phyloP scores from a whole-genome alignment of 495 filamentous ascomycete species.

The Aspergillus biplanus region DNA sequence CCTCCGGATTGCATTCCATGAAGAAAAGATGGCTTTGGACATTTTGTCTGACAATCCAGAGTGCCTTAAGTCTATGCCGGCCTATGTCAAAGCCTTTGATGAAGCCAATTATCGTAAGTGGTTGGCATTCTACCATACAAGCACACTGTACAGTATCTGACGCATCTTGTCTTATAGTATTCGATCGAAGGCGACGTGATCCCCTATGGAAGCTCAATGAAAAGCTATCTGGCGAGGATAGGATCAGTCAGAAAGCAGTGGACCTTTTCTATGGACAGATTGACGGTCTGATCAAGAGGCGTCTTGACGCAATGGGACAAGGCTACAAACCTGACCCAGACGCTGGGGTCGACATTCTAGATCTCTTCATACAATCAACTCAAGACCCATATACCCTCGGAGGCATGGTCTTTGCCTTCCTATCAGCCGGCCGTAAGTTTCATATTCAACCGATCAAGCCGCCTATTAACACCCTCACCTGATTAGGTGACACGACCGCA shows the following conservation, averaged over 20 bases:
- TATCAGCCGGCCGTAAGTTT: neutral
- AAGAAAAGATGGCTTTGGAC: neutral
- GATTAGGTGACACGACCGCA: neutral
- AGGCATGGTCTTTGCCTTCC: neutral
- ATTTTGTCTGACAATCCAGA: neutral
- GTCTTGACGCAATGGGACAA: neutral
- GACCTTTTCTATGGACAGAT: neutral
- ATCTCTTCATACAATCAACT: neutral
- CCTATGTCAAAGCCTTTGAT: neutral
- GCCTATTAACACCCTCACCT: neutral
- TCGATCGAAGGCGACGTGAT: neutral
- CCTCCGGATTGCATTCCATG: neutral
- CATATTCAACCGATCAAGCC: neutral
- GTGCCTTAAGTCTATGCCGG: neutral
- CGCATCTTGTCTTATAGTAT: neutral
- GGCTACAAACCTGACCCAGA: neutral
- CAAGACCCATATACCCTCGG: neutral
- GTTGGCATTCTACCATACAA: neutral
- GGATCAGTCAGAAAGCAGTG: neutral
- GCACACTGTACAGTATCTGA: neutral
- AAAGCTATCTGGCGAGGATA: neutral
- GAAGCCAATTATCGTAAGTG: neutral
- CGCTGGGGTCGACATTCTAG: neutral
- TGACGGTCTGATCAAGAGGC: neutral
- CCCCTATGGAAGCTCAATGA: neutral